phyloP scores from a whole-genome alignment of 108 stramenopile species.

The Discostella stelligeroides region DNA sequence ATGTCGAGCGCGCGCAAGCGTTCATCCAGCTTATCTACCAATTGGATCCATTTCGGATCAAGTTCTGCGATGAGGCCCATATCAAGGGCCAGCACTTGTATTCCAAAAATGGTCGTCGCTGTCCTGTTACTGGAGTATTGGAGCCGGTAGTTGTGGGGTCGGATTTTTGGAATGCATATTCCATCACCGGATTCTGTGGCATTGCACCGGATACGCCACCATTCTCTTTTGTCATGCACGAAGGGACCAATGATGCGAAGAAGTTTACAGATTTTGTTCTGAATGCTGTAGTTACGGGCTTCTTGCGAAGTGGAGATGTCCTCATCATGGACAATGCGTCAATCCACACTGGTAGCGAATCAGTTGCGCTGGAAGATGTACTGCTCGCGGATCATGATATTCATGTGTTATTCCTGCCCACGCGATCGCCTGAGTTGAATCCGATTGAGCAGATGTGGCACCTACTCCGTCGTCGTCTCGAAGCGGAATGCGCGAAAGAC shows the following conservation, averaged over 20 bases:
- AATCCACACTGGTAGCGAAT: slow-evolving; percentile 4
- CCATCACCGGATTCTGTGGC: slow-evolving; percentile 19
- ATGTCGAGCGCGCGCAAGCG: no score
- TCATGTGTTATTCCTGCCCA: slow-evolving; percentile 6
- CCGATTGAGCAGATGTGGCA: slow-evolving; percentile 22
- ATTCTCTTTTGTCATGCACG: neutral
- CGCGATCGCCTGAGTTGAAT: slow-evolving; percentile 11
- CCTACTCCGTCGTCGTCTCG: neutral
- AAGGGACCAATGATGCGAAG: slow-evolving; percentile 6
- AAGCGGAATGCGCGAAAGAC: no score
- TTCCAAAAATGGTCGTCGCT: no score
- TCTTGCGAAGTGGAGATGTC: slow-evolving; percentile 8
- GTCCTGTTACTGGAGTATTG: no score
- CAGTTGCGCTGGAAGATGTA: slow-evolving; percentile 1
- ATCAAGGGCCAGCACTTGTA: no score
- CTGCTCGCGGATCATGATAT: slow-evolving; percentile 2
- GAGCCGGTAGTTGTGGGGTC: no score
- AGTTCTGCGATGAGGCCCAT: no score
- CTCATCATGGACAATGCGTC: slow-evolving; percentile 16
- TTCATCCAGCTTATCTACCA: no score
- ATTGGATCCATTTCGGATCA: no score
- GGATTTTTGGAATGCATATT: slow-evolving; percentile 21
- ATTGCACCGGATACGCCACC: slow-evolving; percentile 5
- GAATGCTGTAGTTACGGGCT: neutral
- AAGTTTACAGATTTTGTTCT: slow-evolving; percentile 3